Percentiles rank a stretch among this genome's conserved stretches.
phyloP scores from a whole-genome alignment of 352 stramenopile species.

The Phytophthora kernoviae region DNA sequence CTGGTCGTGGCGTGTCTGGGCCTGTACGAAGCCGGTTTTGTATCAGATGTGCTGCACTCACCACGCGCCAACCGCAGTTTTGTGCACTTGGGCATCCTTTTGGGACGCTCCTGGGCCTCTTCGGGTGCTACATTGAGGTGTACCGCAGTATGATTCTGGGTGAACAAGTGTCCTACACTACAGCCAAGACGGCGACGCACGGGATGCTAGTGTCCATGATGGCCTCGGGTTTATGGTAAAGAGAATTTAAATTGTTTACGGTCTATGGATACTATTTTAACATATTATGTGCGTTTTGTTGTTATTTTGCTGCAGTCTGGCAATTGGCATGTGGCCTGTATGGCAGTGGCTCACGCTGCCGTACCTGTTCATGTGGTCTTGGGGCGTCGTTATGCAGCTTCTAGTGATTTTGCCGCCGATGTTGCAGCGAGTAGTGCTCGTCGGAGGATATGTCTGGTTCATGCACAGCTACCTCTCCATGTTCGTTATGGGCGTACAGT shows the following conservation, averaged over 20 bases:
- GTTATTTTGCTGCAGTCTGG: constrained; percentile 43
- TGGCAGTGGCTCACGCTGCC: constrained; percentile 77
- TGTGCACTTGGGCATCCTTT: constrained; percentile 58
- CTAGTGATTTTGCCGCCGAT: constrained; percentile 65
- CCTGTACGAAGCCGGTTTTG: constrained; percentile 65
- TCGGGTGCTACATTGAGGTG: constrained; percentile 75
- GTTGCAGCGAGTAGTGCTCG: constrained; percentile 69
- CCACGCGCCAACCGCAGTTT: constrained; percentile 52
- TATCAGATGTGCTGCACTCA: constrained; percentile 61
- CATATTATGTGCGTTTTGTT: constrained; percentile 6
- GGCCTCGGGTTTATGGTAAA: constrained; percentile 56
- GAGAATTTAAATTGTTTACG: constrained; percentile 2
- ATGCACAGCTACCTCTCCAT: constrained; percentile 72
- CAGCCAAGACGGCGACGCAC: constrained; percentile 66
- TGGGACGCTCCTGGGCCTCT: constrained; percentile 57
- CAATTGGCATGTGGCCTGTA: constrained; percentile 76
- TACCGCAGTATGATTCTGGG: constrained; percentile 63
- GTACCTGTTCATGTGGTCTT: constrained; percentile 87
- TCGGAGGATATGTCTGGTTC: constrained; percentile 67
- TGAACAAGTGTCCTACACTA: constrained; percentile 70
- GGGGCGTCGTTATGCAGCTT: constrained; percentile 75
- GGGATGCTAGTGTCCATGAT: constrained; percentile 68
- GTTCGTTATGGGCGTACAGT: constrained; percentile 20
- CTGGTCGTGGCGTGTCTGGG: constrained; percentile 53
- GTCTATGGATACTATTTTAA: background rate